phyloP scores from a whole-genome alignment of 441 rosid genomes.

The Lepidium campestre region DNA sequence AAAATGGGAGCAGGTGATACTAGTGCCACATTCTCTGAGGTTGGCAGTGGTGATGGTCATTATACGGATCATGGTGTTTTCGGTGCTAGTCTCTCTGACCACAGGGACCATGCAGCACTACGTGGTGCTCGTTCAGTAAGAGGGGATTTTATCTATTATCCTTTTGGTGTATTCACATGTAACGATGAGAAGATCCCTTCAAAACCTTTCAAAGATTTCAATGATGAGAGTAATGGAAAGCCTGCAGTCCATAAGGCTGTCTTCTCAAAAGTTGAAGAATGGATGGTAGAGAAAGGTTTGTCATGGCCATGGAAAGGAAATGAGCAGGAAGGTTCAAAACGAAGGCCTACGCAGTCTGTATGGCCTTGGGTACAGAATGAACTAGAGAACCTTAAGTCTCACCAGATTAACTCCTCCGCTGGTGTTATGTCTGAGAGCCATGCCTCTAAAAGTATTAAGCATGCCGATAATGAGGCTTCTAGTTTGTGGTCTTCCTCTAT shows the following conservation, averaged over 20 bases:
- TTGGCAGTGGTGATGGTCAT: constrained; percentile 55
- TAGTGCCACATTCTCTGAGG: constrained; percentile 38
- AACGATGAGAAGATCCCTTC: constrained; percentile 40
- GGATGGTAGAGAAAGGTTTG: constrained; percentile 65
- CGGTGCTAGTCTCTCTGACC: constrained; percentile 41
- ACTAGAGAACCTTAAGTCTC: constrained; percentile 43
- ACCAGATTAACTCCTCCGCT: constrained; percentile 37
- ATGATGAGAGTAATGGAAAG: constrained; percentile 36
- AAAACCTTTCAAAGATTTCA: constrained; percentile 41
- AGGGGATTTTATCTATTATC: constrained; percentile 43
- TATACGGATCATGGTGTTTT: constrained; percentile 47
- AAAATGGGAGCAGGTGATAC: constrained; percentile 50
- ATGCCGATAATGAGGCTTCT: constrained; percentile 60
- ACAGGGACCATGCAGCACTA: constrained; percentile 57
- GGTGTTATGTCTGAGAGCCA: constrained; percentile 42
- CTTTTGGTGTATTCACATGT: constrained; percentile 48
- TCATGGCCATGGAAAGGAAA: constrained; percentile 83
- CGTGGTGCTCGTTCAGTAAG: constrained; percentile 71
- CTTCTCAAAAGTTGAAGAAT: constrained; percentile 62
- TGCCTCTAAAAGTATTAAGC: constrained; percentile 39
- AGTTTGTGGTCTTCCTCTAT: constrained; percentile 60
- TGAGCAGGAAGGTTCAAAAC: constrained; percentile 49
- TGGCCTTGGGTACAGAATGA: constrained; percentile 59
- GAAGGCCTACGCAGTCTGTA: constrained; percentile 30
- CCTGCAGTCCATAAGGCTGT: constrained; percentile 51